Evolutionary conservation across 2,329 filamentous ascomycete genomes (phyloP).

Genomic region (Aspergillus costaricaensis): DNA sequence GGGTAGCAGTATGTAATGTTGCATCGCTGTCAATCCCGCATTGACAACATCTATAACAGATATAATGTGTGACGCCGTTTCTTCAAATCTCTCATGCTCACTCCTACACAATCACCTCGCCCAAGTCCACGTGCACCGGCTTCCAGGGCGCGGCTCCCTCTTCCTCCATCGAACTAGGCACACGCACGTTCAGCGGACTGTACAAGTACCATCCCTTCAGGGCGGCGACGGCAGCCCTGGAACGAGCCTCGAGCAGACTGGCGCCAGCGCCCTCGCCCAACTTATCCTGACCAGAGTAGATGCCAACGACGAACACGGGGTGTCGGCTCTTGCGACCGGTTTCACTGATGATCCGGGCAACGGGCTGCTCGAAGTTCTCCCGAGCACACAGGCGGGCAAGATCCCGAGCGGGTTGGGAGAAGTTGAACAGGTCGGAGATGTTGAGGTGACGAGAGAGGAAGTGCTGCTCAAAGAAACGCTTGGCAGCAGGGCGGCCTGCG

Average conservation of each 20-base stretch:
- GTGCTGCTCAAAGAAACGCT: conserved; percentile 80
- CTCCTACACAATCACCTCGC: conserved; percentile 63
- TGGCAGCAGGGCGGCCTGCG: conserved; percentile 73
- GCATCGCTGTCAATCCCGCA: conserved; percentile 15
- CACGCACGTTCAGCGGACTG: conserved; percentile 67
- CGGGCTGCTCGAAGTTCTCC: conserved; percentile 83
- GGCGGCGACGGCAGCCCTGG: conserved; percentile 77
- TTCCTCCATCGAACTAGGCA: conserved; percentile 70
- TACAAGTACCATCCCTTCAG: conserved; percentile 97
- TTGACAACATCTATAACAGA: conserved; percentile 15
- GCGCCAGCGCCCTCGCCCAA: conserved; percentile 85
- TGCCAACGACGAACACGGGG: conserved; percentile 90
- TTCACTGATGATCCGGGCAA: conserved; percentile 85
- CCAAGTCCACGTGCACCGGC: conserved; percentile 68
- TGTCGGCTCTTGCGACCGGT: conserved; percentile 82
- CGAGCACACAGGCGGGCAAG: conserved; percentile 78
- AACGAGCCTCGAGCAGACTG: conserved; percentile 74
- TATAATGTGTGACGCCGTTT: conserved; percentile 19
- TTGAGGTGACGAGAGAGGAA: conserved; percentile 78
- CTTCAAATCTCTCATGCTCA: conserved; percentile 11
- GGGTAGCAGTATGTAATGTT: conserved; percentile 26
- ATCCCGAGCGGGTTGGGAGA: conserved; percentile 81
- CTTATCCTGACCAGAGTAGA: conserved; percentile 88
- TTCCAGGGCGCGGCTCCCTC: conserved; percentile 65
- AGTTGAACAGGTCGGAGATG: conserved; percentile 76